Conservation (phyloP, 139 green algal genomes). For the Chlamydomonas sp. region DNA sequence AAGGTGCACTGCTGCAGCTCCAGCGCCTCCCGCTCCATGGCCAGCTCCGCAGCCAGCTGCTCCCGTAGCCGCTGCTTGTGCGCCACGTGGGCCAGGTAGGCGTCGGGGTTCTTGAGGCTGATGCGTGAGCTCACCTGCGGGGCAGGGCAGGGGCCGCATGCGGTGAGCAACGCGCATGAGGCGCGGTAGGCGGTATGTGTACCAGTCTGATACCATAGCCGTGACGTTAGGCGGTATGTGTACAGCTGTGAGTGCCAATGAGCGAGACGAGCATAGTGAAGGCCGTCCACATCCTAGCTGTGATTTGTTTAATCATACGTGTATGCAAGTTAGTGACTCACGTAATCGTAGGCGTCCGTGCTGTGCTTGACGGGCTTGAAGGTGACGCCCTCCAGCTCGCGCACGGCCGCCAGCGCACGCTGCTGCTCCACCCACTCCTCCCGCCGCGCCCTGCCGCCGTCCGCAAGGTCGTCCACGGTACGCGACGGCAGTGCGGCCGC, state of each 20-base stretch:
- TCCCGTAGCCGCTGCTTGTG: conserved; percentile 31
- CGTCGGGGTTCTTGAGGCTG: conserved; percentile 27
- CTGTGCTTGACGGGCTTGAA: conserved; percentile 33
- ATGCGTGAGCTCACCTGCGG: conserved; percentile 35
- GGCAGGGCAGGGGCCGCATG: not conserved
- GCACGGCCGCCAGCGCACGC: not conserved
- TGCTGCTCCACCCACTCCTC: conserved; percentile 37
- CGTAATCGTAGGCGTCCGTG: conserved; percentile 12
- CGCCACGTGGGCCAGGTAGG: conserved; percentile 29
- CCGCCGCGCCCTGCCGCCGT: conserved; percentile 32
- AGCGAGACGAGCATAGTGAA: too few species aligned
- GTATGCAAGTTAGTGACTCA: not conserved
- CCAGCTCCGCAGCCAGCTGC: not conserved
- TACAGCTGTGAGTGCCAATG: too few species aligned
- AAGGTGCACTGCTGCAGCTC: conserved; percentile 49
- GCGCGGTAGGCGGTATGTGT: too few species aligned
- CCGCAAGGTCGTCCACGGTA: conserved; percentile 25
- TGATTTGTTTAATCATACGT: too few species aligned
- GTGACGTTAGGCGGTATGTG: too few species aligned
- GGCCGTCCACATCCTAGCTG: too few species aligned
- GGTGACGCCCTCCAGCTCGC: conserved; percentile 19
- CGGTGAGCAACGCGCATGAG: too few species aligned
- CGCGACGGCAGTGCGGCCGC: conserved; percentile 5
- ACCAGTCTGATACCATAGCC: too few species aligned
- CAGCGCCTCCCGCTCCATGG: conserved; percentile 21